Evolutionary conservation across 169 alveolate species (phyloP).

Genomic region (Theileria orientalis): DNA sequence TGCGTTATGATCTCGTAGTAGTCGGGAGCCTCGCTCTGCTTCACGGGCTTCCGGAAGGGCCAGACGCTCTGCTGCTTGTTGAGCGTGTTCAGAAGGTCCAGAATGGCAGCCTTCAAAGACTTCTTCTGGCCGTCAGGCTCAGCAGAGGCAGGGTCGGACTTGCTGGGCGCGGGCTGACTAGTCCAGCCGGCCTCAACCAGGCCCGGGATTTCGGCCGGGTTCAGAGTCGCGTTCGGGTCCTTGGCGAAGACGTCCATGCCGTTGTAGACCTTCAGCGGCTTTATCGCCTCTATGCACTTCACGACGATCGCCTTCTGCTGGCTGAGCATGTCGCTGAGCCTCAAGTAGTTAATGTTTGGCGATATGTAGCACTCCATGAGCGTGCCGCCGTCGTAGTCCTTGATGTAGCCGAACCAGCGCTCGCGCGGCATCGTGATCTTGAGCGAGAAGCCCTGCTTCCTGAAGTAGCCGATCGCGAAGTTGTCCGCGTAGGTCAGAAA

Average conservation of each 20-base stretch:
- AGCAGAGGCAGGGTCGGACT: constrained; percentile 22
- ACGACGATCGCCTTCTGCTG: constrained; percentile 86
- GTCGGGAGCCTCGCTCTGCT: constrained; percentile 94
- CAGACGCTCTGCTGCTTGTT: constrained; percentile 86
- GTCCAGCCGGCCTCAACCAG: constrained; percentile 91
- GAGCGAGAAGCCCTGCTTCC: constrained; percentile 95
- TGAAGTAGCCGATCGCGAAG: constrained; percentile 96
- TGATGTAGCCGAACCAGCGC: constrained; percentile 96
- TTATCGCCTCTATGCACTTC: constrained; percentile 80
- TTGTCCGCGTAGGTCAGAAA: constrained; percentile 97
- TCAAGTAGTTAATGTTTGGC: constrained; percentile 89
- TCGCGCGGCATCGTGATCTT: constrained; percentile 92
- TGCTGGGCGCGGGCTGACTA: constrained; percentile 48
- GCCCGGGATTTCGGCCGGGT: constrained; percentile 88
- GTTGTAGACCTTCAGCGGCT: constrained; percentile 80
- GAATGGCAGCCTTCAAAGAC: constrained; percentile 77
- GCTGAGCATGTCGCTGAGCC: constrained; percentile 87
- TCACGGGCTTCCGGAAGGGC: constrained; percentile 96
- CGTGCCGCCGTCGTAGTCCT: constrained; percentile 99
- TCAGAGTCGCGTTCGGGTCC: constrained; percentile 24
- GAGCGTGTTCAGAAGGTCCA: constrained; percentile 73
- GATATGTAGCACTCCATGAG: constrained; percentile 96
- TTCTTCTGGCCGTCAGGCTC: constrained; percentile 58
- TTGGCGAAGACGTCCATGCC: constrained; percentile 78
- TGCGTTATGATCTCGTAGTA: constrained; percentile 93